Evolutionary conservation across 1,284 basidiomycete genomes (phyloP).

Genomic region (Trametes polyzona): DNA sequence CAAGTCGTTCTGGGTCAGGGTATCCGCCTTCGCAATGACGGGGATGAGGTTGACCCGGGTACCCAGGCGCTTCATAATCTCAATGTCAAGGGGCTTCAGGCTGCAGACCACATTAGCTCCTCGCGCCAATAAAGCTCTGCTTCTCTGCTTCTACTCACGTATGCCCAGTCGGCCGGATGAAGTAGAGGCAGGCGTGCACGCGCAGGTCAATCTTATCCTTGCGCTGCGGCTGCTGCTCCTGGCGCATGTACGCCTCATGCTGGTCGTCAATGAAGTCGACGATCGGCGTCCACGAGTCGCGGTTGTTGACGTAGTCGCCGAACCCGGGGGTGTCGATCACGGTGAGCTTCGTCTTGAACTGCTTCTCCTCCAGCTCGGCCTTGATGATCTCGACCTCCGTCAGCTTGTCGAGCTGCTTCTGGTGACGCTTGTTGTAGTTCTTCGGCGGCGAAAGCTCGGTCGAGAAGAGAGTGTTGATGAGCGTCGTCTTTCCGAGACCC

Average conservation of each 20-base stretch:
- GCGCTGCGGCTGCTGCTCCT: constrained; percentile 97
- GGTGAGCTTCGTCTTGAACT: constrained; percentile 99
- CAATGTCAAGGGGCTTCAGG: constrained; percentile 97
- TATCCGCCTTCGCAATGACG: constrained; percentile 97
- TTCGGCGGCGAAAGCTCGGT: constrained; percentile 94
- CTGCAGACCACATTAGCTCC: constrained; percentile 43
- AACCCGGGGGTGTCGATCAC: constrained; percentile 99
- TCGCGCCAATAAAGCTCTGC: not conserved
- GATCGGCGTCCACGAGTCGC: constrained; percentile 97
- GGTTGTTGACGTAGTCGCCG: constrained; percentile 99
- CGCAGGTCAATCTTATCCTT: constrained; percentile 93
- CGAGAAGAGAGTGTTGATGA: constrained; percentile 99
- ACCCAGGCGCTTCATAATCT: constrained; percentile 98
- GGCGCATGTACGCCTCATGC: constrained; percentile 99
- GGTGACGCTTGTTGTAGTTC: constrained; percentile 90
- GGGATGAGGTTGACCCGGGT: constrained; percentile 97
- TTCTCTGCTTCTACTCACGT: constrained; percentile 65
- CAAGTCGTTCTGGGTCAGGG: constrained; percentile 92
- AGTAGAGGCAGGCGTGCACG: constrained; percentile 98
- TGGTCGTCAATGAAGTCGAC: constrained; percentile 99
- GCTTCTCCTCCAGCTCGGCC: constrained; percentile 97
- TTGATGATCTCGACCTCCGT: constrained; percentile 98
- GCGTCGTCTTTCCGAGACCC: constrained; percentile 92
- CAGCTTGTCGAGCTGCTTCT: constrained; percentile 98
- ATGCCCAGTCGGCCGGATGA: constrained; percentile 95